Evolutionary conservation across 2,329 filamentous ascomycete genomes (phyloP), one percentile per base, ranked within the genome.

Genomic region (Colletotrichum lini): DNA sequence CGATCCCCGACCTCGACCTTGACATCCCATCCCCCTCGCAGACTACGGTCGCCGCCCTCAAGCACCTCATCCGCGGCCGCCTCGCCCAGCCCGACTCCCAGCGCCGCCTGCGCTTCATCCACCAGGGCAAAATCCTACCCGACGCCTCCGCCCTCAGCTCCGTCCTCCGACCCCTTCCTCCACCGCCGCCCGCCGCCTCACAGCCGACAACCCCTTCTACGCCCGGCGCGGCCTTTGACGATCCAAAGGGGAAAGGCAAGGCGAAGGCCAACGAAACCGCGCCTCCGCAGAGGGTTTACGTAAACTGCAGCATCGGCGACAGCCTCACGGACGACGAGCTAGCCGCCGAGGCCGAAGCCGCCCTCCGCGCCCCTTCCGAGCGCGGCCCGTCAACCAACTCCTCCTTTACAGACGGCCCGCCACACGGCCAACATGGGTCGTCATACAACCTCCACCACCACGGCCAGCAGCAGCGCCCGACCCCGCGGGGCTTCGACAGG

Each of bases 301-400:
- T 98, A 72, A 97, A 97, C 84, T 98, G 96, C 86, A 96, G 94
- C 74, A 93, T 98, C 70, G 95, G 95, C 65, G 91, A 94, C 80
- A 85, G 89, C 35, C 87, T 98, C 15, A 89, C 92, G 0, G 79
- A 88, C 15, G 78, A 85, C 0, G 94, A 98, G 69, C 88, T 98
- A 26, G 87, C 86, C 1, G 87, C 86, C 16, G 95, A 98, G 83
- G 87, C 88, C 42, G 80, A 82, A 75, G 82, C 82, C 13, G 81
- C 86, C 18, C 77, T 75, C 16, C 80, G 78, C 13, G 75, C 71
- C 21, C 64, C 65, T 6, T 45, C 65, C n/a, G 60, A 67, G 38
- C 47, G 40, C 18, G 18, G 16, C 10, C 68, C 79, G 42, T 23
- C 70, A 57, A 63, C 38, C 50, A 21, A 10, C n/a, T 73, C 10